A percentile compares a stretch with the other conserved stretches of the same genome.
Evolutionary conservation across 306 rosid genomes (phyloP).

Genomic region (Rosa rugosa): DNA sequence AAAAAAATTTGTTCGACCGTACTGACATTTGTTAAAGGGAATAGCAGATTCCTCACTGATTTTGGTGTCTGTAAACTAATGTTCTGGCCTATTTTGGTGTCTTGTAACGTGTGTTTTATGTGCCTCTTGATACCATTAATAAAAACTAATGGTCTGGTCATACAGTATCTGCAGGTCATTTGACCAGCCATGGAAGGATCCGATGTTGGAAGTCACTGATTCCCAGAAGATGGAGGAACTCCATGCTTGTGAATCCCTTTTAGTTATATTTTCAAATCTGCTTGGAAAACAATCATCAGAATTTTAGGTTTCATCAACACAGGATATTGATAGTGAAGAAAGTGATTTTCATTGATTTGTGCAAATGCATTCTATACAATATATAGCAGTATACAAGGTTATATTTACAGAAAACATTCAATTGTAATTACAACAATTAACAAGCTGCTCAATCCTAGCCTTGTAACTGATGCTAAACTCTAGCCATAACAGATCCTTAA

Average conservation of each 20-base stretch:
- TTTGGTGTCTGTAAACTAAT: background rate
- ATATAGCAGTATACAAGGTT: no score
- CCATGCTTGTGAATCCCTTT: slow-evolving; percentile 63
- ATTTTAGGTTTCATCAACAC: slow-evolving; percentile 28
- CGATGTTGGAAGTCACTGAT: slow-evolving; percentile 37
- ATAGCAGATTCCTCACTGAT: background rate
- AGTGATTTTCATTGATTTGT: no score
- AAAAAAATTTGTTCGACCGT: background rate
- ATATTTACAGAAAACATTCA: no score
- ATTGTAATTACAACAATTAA: no score
- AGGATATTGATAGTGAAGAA: no score
- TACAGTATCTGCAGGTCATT: slow-evolving; percentile 53
- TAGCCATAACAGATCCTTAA: no score
- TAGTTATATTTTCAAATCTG: slow-evolving; percentile 41
- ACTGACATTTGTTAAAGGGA: background rate
- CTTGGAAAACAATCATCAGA: slow-evolving; percentile 47
- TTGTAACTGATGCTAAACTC: no score
- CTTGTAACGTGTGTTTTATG: background rate
- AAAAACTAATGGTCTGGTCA: slow-evolving; percentile 14
- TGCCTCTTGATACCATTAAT: background rate
- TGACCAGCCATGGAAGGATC: slow-evolving; percentile 69
- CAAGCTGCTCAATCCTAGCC: no score
- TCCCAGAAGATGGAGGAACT: slow-evolving; percentile 65
- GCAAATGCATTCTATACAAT: no score
- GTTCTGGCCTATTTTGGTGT: background rate